Base-by-base conservation (phyloP, 805 yeast genomes). In the Metschnikowia henanensis region DNA sequence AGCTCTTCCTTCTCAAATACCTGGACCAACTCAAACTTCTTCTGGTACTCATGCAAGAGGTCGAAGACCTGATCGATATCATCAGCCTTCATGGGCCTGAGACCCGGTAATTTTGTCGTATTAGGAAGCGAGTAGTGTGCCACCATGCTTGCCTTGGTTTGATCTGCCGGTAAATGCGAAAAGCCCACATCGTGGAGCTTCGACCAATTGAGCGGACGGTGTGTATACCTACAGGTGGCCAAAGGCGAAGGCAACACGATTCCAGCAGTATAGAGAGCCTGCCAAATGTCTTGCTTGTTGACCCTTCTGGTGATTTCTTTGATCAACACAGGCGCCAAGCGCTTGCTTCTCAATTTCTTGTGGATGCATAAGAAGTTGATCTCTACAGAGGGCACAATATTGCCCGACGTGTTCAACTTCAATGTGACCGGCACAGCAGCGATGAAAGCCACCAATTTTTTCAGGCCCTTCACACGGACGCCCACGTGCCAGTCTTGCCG, bases 231-330 rank as follows among this genome's bases (percentile, higher is more conserved):
- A 61, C 95, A 84, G 2, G 88, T 81, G 10, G 95, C 72, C 4
- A 92, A 79, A 0, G 99, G 99, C n/a, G 91, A 82, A 18, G 99
- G 99, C 45, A 94, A 73, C 2, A 89, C 83, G 3, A 83, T 81
- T 9, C 98, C 99, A 0, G 92, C 96, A 8, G 99, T 92, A 66
- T 88, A 89, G 47, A 94, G 75, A 0, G 98, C 99, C 64, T 91
- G 97, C 96, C 97, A 94, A 47, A 91, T 86, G 46, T 87, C 80
- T 34, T 76, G 74, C 50, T 79, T 76, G 66, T 94, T 92, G 51
- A 94, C 94, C 54, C 98, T 77, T 61, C 99, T 78, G 4, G 98
- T 94, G 52, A 94, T 85, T 65, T 94, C 99, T 58, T 87, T 87
- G 64, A 94, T 94, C 57, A 94, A 72, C 10, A 94, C 86, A 1